These are phyloP conservation scores for Aspergillus sp. DNA, from an alignment of 2,329 filamentous ascomycete species.

Conservation along the genomic window DNA sequence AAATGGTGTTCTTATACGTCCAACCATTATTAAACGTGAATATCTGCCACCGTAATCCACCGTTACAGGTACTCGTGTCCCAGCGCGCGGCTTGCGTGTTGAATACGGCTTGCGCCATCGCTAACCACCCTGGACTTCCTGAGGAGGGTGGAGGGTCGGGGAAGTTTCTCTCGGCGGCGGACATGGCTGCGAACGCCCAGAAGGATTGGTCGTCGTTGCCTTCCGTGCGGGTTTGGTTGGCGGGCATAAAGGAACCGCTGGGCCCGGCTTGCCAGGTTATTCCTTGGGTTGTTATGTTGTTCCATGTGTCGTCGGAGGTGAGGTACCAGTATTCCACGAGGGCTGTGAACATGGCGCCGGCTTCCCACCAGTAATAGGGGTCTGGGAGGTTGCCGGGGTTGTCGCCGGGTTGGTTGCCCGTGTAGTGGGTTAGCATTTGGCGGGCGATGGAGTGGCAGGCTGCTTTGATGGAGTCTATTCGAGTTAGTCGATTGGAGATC, in stretches of 20 bases:
- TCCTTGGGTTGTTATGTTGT: conserved; percentile 39
- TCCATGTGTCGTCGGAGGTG: conserved; percentile 45
- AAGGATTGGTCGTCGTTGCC: conserved; percentile 63
- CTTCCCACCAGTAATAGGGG: conserved; percentile 53
- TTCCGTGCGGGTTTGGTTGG: conserved; percentile 45
- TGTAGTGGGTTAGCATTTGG: conserved; percentile 57
- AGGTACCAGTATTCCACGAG: conserved; percentile 48
- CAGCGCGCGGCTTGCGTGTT: conserved; percentile 74
- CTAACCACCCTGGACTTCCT: conserved; percentile 70
- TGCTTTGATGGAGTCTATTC: conserved; percentile 49
- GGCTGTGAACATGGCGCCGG: conserved; percentile 45
- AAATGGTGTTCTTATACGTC: conserved; percentile 39
- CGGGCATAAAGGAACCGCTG: conserved; percentile 43
- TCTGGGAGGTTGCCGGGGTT: conserved; percentile 53
- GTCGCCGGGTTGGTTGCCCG: conserved; percentile 49
- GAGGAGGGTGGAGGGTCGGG: conserved; percentile 48
- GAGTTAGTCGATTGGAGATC: neutral
- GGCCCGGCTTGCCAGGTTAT: conserved; percentile 43
- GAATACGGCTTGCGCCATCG: conserved; percentile 75
- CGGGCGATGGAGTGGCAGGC: conserved; percentile 49
- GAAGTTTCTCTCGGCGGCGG: conserved; percentile 53
- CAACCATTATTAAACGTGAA: conserved; percentile 39
- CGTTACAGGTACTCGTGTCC: conserved; percentile 66
- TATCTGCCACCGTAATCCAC: conserved; percentile 60
- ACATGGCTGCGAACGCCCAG: conserved; percentile 60